These are phyloP conservation scores for Pseudocercospora musae DNA, from an alignment of 2,329 filamentous ascomycete species.

Conservation along the genomic window DNA sequence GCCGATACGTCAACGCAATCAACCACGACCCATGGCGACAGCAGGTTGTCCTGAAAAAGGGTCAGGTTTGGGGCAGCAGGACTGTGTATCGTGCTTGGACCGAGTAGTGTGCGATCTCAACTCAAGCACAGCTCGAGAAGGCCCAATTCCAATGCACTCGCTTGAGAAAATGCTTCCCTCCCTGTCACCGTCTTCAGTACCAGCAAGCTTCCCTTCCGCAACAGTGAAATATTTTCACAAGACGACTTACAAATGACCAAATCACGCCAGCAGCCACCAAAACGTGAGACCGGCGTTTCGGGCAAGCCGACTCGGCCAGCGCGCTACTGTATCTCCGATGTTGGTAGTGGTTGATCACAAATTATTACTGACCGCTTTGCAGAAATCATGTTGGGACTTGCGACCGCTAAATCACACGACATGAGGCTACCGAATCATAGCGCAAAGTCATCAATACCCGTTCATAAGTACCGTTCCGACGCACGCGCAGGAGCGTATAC, in stretches of 20 bases:
- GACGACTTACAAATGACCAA: not conserved
- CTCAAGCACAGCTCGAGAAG: not conserved
- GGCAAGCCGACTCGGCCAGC: not conserved
- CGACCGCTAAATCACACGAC: not conserved
- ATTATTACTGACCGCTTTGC: not conserved
- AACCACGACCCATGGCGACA: conserved; percentile 77
- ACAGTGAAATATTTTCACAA: not conserved
- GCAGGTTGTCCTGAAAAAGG: conserved; percentile 79
- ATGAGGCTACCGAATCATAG: not conserved
- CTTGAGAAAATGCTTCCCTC: not conserved
- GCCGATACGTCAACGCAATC: conserved; percentile 82
- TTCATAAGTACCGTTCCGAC: not conserved
- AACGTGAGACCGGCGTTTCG: not conserved
- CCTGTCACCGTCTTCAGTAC: not conserved
- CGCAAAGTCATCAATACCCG: not conserved
- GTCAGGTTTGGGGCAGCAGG: conserved; percentile 74
- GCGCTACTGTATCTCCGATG: not conserved
- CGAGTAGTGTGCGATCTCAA: conserved; percentile 37
- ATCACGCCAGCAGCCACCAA: not conserved
- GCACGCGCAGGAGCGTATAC: not conserved
- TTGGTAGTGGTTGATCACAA: not conserved
- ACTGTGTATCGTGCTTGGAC: conserved; percentile 86
- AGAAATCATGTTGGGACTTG: not conserved
- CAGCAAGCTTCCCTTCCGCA: not conserved
- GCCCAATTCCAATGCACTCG: not conserved